phyloP scores from a whole-genome alignment of 2,329 filamentous ascomycete genomes.

The Neonectria coccinea region DNA sequence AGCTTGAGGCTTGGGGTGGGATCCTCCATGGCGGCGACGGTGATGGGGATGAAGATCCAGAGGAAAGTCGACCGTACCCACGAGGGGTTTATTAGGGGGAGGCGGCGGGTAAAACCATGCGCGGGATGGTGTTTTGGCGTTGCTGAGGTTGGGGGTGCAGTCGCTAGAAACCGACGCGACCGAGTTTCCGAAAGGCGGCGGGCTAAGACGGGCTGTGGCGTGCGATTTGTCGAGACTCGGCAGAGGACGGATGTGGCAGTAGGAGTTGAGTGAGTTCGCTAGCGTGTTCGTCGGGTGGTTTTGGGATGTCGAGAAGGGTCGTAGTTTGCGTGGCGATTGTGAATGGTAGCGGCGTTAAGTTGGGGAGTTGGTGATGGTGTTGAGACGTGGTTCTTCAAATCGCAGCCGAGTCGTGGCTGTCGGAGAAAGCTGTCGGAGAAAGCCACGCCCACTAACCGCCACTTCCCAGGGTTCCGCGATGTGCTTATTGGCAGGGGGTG shows the following conservation, averaged over 20 bases:
- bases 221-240: constrained; percentile 11
- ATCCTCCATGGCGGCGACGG: constrained; percentile 43
- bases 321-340: constrained; percentile 3
- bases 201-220: constrained; percentile 14
- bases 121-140: constrained; percentile 26
- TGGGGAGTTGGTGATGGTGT: constrained; percentile 27
- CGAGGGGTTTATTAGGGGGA: constrained; percentile 45
- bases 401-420: constrained; percentile 21
- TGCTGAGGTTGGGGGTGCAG: constrained; percentile 24
- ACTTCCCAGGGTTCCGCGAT: constrained; percentile 29
- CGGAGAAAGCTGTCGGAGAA: constrained; percentile 28
- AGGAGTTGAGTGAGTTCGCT: not conserved
- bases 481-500: not conserved
- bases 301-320: not conserved
- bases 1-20: constrained; percentile 36
- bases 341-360: constrained; percentile 1
- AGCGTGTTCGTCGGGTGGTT: not conserved
- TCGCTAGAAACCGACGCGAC: constrained; percentile 9
- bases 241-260: not conserved
- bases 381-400: constrained; percentile 45
- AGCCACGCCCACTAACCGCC: constrained; percentile 37
- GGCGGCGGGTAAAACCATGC: constrained; percentile 38
- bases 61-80: constrained; percentile 42
- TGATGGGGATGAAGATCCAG: constrained; percentile 34
- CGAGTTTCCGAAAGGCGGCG: constrained; percentile 19